These are phyloP conservation scores for Phycomyces blakesleeanus DNA, from an alignment of 192 early-diverging fungal species.

Conservation along the genomic window DNA sequence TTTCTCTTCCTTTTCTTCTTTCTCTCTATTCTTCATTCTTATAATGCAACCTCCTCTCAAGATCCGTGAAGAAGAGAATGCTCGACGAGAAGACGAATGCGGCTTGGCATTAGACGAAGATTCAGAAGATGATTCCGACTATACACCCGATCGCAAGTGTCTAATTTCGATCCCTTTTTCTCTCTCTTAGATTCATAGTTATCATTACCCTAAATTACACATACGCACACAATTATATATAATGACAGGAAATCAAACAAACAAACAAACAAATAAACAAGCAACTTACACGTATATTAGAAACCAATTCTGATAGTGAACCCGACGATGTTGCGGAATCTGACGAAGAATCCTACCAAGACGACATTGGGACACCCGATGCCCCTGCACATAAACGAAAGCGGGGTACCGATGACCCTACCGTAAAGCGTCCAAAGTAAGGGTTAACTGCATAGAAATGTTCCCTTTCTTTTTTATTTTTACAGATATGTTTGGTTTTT, in stretches of 20 bases:
- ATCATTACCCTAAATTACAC: no score
- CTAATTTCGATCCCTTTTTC: not conserved
- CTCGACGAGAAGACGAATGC: not conserved
- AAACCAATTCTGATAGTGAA: not conserved
- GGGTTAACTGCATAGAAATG: no score
- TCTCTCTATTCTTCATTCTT: not conserved
- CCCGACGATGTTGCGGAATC: slow-evolving; percentile 17
- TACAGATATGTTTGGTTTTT: no score
- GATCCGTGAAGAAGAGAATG: not conserved
- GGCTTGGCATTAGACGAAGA: slow-evolving; percentile 16
- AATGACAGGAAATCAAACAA: not conserved
- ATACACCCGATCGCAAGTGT: slow-evolving; percentile 21
- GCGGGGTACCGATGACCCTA: slow-evolving; percentile 2
- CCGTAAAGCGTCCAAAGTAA: slow-evolving; percentile 7
- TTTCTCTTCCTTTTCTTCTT: not conserved
- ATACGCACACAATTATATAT: no score
- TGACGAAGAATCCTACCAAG: not conserved
- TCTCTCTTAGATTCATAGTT: not conserved
- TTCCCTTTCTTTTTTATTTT: not conserved
- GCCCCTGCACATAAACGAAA: not conserved
- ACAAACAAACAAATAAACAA: not conserved
- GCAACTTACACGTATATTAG: not conserved
- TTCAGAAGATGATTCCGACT: slow-evolving; percentile 27
- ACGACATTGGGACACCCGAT: not conserved
- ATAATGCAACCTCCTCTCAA: not conserved